Conservation (phyloP, 257 asterid genomes). For the Solanum habrochaites region DNA sequence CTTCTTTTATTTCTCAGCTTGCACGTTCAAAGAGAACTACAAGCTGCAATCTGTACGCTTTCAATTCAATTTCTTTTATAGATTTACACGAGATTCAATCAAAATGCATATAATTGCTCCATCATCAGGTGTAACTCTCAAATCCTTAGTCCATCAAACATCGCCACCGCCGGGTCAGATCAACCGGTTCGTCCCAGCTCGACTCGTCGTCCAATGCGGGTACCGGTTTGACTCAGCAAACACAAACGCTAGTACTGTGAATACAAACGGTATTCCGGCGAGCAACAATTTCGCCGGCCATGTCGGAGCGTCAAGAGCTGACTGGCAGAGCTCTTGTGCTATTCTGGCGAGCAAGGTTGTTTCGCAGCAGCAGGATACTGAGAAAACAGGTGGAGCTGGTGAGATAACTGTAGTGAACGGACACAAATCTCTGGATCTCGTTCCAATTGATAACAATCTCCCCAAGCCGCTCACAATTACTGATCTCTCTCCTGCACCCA, state of each 20-base stretch:
- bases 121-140: slow-evolving; percentile 24
- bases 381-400: slow-evolving; percentile 40
- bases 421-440: slow-evolving; percentile 49
- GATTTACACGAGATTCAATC: neutral
- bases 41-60: slow-evolving; percentile 5
- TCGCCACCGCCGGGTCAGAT: slow-evolving; percentile 9
- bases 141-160: slow-evolving; percentile 13
- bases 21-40: slow-evolving; percentile 46
- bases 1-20: slow-evolving; percentile 41
- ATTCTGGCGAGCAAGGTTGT: slow-evolving; percentile 80
- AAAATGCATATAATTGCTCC: slow-evolving; percentile 18
- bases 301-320: slow-evolving; percentile 45
- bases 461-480: slow-evolving; percentile 53
- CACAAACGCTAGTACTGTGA: slow-evolving; percentile 2
- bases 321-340: slow-evolving; percentile 95
- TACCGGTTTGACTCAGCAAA: slow-evolving; percentile 32
- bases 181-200: slow-evolving; percentile 9
- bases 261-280: neutral
- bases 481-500: slow-evolving; percentile 85
- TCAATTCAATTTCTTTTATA: neutral
- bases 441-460: slow-evolving; percentile 27
- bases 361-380: slow-evolving; percentile 63
- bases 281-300: slow-evolving; percentile 16
- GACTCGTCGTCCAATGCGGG: slow-evolving; percentile 12
- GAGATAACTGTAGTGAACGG: slow-evolving; percentile 59